A percentile compares a stretch with the other conserved stretches of the same genome.
Conservation (phyloP, 1,139 yeast species). For the Kluyveromyces sp. region DNA sequence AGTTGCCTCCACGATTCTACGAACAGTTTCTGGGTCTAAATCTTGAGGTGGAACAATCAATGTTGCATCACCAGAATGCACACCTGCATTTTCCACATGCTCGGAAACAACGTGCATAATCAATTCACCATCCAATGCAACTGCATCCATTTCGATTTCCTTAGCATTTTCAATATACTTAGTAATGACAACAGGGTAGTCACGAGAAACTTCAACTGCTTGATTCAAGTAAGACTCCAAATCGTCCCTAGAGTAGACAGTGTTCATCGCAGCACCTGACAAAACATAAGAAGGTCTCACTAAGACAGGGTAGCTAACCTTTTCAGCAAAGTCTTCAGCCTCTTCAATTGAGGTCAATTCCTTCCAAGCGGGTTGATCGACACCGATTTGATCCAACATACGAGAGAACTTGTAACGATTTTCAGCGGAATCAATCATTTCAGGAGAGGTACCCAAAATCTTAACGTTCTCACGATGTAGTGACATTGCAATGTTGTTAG, state of each 20-base stretch:
- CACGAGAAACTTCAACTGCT: conserved; percentile 96
- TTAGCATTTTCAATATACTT: conserved; percentile 95
- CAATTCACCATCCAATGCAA: conserved; percentile 89
- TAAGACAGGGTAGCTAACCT: conserved; percentile 88
- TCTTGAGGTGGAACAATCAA: conserved; percentile 96
- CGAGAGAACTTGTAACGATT: conserved; percentile 96
- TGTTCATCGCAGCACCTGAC: conserved; percentile 99
- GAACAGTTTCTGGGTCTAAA: conserved; percentile 83
- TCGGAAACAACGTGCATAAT: conserved; percentile 97
- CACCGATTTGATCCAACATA: conserved; percentile 94
- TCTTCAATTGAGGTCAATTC: conserved; percentile 90
- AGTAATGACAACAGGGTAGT: conserved; percentile 95
- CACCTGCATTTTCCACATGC: conserved; percentile 99
- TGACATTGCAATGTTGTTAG: conserved; percentile 91
- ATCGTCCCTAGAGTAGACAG: conserved; percentile 86
- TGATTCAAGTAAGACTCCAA: conserved; percentile 81
- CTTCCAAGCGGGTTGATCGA: conserved; percentile 99
- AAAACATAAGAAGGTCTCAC: conserved; percentile 97
- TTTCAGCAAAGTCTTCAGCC: conserved; percentile 87
- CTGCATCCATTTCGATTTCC: conserved; percentile 99
- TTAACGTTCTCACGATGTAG: conserved; percentile 93
- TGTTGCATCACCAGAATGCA: conserved; percentile 99
- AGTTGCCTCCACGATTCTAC: conserved; percentile 87
- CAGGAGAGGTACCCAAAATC: conserved; percentile 95
- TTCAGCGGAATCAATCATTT: conserved; percentile 97